These are phyloP conservation scores for Fallopia convolvulus DNA, from an alignment of 148 eudicot species.

Conservation along the genomic window DNA sequence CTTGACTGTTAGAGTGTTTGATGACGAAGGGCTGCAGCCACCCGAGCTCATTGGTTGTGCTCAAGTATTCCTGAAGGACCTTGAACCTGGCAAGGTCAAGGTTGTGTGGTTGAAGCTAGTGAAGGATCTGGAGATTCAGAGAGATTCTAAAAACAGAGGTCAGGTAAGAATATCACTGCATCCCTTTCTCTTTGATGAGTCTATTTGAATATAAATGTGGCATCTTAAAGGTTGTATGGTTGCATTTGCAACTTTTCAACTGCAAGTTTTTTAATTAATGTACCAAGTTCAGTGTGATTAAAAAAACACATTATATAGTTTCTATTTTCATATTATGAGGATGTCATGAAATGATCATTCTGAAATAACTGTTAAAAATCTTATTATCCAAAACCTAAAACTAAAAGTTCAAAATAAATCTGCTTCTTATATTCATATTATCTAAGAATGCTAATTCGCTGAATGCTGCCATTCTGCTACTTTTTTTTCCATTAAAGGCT, in stretches of 20 bases:
- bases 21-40: conserved; percentile 86
- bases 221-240: too few species aligned
- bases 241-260: too few species aligned
- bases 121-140: conserved; percentile 67
- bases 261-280: too few species aligned
- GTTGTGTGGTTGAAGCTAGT: conserved; percentile 69
- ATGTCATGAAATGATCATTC: too few species aligned
- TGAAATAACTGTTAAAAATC: too few species aligned
- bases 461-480: neutral
- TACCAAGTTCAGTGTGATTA: too few species aligned
- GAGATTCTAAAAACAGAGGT: conserved; percentile 73
- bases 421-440: neutral
- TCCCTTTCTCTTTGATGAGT: neutral
- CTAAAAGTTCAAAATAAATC: too few species aligned
- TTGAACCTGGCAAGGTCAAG: conserved; percentile 81
- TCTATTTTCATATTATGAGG: too few species aligned
- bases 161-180: conserved; percentile 35
- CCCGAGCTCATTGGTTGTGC: conserved; percentile 74
- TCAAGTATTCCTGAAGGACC: conserved; percentile 41
- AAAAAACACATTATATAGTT: too few species aligned
- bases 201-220: neutral
- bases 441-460: neutral
- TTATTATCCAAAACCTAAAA: too few species aligned
- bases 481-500: neutral
- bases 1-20: conserved; percentile 68